Base-by-base conservation (phyloP, 306 rosid genomes). In the Hippophae tibetana region DNA sequence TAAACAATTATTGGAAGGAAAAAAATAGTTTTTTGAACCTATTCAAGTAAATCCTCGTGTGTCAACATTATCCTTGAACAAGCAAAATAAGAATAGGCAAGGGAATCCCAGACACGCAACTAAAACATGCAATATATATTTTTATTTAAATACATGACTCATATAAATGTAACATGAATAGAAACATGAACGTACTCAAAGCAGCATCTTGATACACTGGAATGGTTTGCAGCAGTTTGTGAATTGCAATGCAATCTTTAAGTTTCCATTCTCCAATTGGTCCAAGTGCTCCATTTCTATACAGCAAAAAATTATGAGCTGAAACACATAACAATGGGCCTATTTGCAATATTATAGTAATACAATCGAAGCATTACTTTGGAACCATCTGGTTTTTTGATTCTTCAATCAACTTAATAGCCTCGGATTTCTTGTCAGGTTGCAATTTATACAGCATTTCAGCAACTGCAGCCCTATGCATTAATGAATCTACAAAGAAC, bases 391-490 rank as follows among this genome's bases (percentile, higher is more conserved):
- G 61, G 78, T 84, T 84, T 69, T 75, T 72, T 27, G 95, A 83
- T 64, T 75, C 94, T 66, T 88, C 99, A 69, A 88, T 75, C 51
- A 85, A 77, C 74, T 76, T 79, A 57, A 88, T 79, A 46, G 97
- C 90, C 67, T 88, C 94, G 11, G 78, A 56, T 74, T 82, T 93
- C 63, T 60, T 82, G 66, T 63, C 75, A 53, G 90, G 82, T 59
- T 88, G 86, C 77, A 86, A 78, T 74, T 73, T 69, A 79, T 72
- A 75, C 56, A 85, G 65, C 78, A 82, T 76, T 81, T 93, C 95
- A 10, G 94, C 84, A 71, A 63, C 90, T 42, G 96, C 97, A 60
- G 90, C 90, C 73, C 94, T 84, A 60, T 93, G 95, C 94, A 82
- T 78, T 81, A 93, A 81, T 66, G 97, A 93, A 74, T 84, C 99